These are phyloP conservation scores for Solanum phureja DNA, from an alignment of 257 asterid species.

Conservation along the genomic window DNA sequence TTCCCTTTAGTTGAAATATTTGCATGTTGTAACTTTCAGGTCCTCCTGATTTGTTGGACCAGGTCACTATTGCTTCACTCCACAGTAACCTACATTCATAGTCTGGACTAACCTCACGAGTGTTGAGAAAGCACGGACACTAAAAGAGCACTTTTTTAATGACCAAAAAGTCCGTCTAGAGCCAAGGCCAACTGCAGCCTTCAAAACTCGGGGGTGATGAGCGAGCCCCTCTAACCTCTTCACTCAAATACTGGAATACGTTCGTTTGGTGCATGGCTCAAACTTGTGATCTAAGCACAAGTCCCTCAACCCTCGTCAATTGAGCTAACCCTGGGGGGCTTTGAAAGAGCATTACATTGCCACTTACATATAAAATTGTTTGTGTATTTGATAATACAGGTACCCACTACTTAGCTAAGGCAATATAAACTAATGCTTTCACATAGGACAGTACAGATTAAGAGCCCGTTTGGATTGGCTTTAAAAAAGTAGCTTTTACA, in stretches of 20 bases:
- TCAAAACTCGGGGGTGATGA: neutral
- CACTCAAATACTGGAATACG: neutral
- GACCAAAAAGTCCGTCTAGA: neutral
- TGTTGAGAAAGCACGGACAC: neutral
- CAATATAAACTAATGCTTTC: neutral
- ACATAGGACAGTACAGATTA: neutral
- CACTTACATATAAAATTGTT: neutral
- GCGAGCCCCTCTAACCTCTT: neutral
- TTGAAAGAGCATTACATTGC: neutral
- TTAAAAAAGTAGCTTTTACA: no score
- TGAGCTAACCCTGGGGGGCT: neutral
- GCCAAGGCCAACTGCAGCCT: neutral
- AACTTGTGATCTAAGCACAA: neutral
- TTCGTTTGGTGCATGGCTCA: neutral
- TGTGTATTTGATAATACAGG: neutral
- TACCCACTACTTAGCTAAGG: neutral
- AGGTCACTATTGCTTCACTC: neutral
- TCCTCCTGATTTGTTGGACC: neutral
- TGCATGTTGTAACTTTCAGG: neutral
- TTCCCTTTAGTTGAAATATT: neutral
- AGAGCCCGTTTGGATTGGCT: neutral
- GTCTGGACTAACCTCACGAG: neutral
- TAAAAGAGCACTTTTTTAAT: neutral
- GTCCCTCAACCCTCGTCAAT: neutral
- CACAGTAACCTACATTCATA: neutral